A percentile compares a stretch with the other conserved stretches of the same genome.
These are phyloP conservation scores for Fusarium siculi DNA, from an alignment of 2,329 filamentous ascomycete species.

Conservation along the genomic window DNA sequence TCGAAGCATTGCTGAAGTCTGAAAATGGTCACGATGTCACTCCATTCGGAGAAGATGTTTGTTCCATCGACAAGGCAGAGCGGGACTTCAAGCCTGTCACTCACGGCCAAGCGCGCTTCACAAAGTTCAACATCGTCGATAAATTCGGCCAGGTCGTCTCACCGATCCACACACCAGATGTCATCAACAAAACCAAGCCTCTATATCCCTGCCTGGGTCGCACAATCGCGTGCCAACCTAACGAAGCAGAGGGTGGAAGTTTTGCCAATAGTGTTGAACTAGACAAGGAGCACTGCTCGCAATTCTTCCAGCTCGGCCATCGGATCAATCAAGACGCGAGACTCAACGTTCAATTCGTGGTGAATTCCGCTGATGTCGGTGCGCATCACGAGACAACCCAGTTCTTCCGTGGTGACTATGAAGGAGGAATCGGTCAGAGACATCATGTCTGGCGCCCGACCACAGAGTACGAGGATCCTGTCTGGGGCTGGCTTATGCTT, in stretches of 20 bases:
- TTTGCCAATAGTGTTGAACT: not conserved
- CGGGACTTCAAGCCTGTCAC: not conserved
- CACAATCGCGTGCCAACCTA: not conserved
- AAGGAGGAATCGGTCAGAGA: not conserved
- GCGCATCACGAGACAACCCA: not conserved
- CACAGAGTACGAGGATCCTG: not conserved
- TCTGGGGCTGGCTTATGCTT: not conserved
- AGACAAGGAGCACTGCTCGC: not conserved
- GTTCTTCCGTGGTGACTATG: not conserved
- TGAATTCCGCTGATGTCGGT: not conserved
- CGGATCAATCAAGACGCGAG: not conserved
- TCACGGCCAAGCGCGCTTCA: not conserved
- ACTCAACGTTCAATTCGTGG: not conserved
- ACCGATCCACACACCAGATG: not conserved
- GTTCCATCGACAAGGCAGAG: not conserved
- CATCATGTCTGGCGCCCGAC: not conserved
- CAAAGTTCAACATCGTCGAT: not conserved
- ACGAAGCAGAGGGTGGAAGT: not conserved
- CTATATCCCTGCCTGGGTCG: not conserved
- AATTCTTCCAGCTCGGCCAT: not conserved
- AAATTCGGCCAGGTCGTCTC: not conserved
- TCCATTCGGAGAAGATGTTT: not conserved
- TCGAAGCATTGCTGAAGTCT: rapidly evolving
- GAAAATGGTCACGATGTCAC: not conserved
- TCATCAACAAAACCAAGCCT: not conserved